Evolutionary conservation across 352 stramenopile species (phyloP).

Genomic region (Phytophthora pinifolia): DNA sequence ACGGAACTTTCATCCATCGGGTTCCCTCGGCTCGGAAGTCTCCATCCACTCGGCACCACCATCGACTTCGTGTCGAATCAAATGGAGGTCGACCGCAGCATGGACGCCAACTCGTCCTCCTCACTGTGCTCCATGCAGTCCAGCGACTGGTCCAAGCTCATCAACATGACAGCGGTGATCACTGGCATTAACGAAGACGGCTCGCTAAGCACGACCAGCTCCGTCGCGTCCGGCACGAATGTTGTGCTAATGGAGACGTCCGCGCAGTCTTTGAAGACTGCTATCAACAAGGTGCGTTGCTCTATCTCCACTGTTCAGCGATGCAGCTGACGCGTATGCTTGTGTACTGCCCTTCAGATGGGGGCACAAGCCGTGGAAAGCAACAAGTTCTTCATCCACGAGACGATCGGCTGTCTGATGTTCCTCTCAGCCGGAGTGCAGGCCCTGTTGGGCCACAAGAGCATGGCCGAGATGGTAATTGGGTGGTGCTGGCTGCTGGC

Average conservation of each 20-base stretch:
- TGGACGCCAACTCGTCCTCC: conserved; percentile 49
- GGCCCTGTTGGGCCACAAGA: conserved; percentile 83
- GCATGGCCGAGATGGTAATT: conserved; percentile 85
- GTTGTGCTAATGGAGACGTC: conserved; percentile 90
- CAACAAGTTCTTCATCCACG: conserved; percentile 82
- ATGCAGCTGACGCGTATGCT: neutral
- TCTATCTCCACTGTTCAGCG: neutral
- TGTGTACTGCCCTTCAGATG: conserved; percentile 46
- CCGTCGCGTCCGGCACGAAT: conserved; percentile 70
- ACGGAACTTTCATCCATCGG: conserved; percentile 73
- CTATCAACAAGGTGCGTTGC: conserved; percentile 72
- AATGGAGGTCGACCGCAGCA: conserved; percentile 61
- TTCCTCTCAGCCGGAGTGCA: conserved; percentile 86
- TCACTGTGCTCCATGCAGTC: conserved; percentile 82
- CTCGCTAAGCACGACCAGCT: conserved; percentile 81
- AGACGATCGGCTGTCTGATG: conserved; percentile 85
- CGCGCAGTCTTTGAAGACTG: conserved; percentile 73
- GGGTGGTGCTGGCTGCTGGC: conserved; percentile 2
- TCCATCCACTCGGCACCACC: conserved; percentile 81
- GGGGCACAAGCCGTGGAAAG: conserved; percentile 66
- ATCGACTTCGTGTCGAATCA: conserved; percentile 80
- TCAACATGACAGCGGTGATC: conserved; percentile 87
- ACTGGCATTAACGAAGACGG: conserved; percentile 83
- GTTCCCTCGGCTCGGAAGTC: conserved; percentile 79
- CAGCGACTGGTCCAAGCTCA: conserved; percentile 77